Evolutionary conservation across 148 eudicot genomes (phyloP).

Genomic region (Nepenthes mirabilis): DNA sequence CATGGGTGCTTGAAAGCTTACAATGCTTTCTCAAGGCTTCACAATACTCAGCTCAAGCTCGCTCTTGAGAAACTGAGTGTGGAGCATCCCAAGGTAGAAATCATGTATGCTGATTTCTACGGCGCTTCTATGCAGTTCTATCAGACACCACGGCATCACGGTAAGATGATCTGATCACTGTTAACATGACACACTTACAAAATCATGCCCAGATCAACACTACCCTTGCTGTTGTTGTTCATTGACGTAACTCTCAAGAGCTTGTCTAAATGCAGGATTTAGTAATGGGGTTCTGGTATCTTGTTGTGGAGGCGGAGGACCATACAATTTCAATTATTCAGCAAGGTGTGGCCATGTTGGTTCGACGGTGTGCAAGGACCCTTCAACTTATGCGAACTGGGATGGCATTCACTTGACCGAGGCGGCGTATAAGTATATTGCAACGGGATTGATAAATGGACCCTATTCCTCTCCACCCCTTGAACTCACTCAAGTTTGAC

Average conservation of each 20-base stretch:
- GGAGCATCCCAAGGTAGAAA: constrained; percentile 40
- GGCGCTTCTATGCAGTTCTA: constrained; percentile 35
- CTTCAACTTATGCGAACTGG: constrained; percentile 47
- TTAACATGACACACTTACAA: too few species aligned
- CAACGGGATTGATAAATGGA: constrained; percentile 35
- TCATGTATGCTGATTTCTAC: constrained; percentile 61
- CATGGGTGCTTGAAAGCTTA: constrained; percentile 50
- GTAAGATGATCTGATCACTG: constrained; percentile 17
- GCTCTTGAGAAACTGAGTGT: constrained; percentile 35
- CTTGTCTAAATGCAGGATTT: constrained; percentile 29
- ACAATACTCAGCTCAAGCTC: constrained; percentile 42
- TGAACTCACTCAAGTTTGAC: too few species aligned
- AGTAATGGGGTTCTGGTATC: constrained; percentile 25
- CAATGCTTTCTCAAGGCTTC: constrained; percentile 52
- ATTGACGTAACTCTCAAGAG: too few species aligned
- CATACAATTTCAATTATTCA: constrained; percentile 51
- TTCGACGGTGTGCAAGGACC: constrained; percentile 29
- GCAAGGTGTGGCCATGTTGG: constrained; percentile 64
- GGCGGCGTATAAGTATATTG: constrained; percentile 35
- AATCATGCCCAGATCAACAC: too few species aligned
- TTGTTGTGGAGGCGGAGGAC: constrained; percentile 80
- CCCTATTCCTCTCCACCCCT: constrained; percentile 39
- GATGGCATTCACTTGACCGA: constrained; percentile 67
- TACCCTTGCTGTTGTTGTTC: too few species aligned
- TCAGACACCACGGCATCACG: constrained; percentile 44